Conservation (phyloP, 2,329 filamentous ascomycete genomes). For the Paecilomyces sp. region DNA sequence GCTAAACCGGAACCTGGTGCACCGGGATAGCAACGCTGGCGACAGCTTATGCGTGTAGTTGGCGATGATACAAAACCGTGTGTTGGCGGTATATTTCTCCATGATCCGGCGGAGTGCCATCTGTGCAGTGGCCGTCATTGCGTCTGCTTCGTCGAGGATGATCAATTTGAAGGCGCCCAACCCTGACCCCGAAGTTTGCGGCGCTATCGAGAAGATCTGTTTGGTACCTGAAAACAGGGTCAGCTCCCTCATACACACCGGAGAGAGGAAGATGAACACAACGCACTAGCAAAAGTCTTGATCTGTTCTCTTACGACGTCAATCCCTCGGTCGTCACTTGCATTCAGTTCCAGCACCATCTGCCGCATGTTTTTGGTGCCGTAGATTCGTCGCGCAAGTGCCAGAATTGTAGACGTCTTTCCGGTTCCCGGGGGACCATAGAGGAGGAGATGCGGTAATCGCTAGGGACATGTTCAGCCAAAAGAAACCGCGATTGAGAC, state of each 20-base stretch:
- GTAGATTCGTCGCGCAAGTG: slow-evolving; percentile 88
- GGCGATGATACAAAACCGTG: slow-evolving; percentile 94
- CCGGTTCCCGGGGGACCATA: slow-evolving; percentile 96
- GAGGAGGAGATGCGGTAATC: slow-evolving; percentile 88
- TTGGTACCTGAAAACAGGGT: slow-evolving; percentile 55
- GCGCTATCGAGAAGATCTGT: slow-evolving; percentile 77
- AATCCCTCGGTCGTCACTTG: slow-evolving; percentile 93
- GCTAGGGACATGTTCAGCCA: slow-evolving; percentile 32
- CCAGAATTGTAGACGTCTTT: slow-evolving; percentile 94
- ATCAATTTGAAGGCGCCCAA: slow-evolving; percentile 88
- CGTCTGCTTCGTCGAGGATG: slow-evolving; percentile 96
- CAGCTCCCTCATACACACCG: neutral
- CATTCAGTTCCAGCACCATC: slow-evolving; percentile 97
- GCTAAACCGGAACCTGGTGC: slow-evolving; percentile 91
- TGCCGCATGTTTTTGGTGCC: slow-evolving; percentile 87
- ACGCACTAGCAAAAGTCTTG: slow-evolving; percentile 85
- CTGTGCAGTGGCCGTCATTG: slow-evolving; percentile 97
- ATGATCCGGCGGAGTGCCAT: slow-evolving; percentile 96
- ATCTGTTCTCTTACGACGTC: slow-evolving; percentile 98
- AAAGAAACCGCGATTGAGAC: neutral
- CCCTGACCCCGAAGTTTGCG: slow-evolving; percentile 38
- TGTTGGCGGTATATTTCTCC: slow-evolving; percentile 99
- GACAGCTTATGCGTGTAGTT: slow-evolving; percentile 99
- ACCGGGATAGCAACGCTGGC: slow-evolving; percentile 83
- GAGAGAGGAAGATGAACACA: neutral